Conservation (phyloP, 1,284 basidiomycete genomes). For the Meira miltonrushii region DNA sequence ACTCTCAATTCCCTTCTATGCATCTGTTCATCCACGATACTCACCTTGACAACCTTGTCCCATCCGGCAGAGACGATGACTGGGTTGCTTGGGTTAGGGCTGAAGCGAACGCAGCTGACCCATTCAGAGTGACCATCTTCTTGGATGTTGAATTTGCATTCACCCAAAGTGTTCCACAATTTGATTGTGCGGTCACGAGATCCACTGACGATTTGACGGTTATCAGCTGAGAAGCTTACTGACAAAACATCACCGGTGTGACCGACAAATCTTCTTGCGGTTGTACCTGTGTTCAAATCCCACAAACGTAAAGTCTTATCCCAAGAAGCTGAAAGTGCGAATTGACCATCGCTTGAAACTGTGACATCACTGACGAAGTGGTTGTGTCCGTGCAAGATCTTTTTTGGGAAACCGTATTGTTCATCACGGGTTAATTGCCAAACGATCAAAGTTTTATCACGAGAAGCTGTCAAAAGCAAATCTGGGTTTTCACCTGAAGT, state of each 20-base stretch:
- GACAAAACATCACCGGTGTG: slow-evolving; percentile 97
- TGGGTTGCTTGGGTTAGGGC: slow-evolving; percentile 94
- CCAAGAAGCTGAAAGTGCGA: slow-evolving; percentile 98
- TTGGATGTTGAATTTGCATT: slow-evolving; percentile 99
- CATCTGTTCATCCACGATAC: slow-evolving; percentile 49
- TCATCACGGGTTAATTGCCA: slow-evolving; percentile 98
- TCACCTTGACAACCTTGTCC: slow-evolving; percentile 99
- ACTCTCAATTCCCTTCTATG: not conserved
- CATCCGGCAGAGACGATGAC: slow-evolving; percentile 98
- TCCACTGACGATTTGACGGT: slow-evolving; percentile 87
- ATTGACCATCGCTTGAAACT: slow-evolving; percentile 83
- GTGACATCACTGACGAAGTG: slow-evolving; percentile 99
- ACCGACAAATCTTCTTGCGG: slow-evolving; percentile 76
- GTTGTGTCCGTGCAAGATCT: slow-evolving; percentile 97
- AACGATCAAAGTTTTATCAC: slow-evolving; percentile 99
- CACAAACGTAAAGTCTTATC: slow-evolving; percentile 99
- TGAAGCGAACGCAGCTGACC: slow-evolving; percentile 99
- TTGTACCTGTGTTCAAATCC: slow-evolving; percentile 58
- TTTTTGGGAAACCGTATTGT: slow-evolving; percentile 61
- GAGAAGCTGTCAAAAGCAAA: slow-evolving; percentile 92
- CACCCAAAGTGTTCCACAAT: slow-evolving; percentile 99
- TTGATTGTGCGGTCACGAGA: slow-evolving; percentile 95
- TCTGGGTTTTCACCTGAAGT: slow-evolving; percentile 95
- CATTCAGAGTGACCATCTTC: slow-evolving; percentile 76
- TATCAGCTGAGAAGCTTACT: slow-evolving; percentile 51